Percentiles rank a stretch among this genome's conserved stretches.
Conservation (phyloP, 257 asterid species). For the Haberlea rhodopensis region DNA sequence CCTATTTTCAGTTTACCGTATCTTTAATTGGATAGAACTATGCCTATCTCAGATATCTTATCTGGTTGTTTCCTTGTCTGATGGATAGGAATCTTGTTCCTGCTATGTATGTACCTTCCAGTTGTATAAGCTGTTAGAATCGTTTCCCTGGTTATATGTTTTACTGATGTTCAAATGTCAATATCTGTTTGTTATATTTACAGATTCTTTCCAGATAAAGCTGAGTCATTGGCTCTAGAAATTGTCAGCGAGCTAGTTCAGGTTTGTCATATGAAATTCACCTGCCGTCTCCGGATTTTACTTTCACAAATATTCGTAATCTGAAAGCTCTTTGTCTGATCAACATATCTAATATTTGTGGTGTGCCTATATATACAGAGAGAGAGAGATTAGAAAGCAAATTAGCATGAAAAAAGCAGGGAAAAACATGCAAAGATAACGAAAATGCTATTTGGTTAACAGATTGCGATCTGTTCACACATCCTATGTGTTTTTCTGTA, state of each 20-base stretch:
- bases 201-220: constrained; percentile 82
- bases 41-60: neutral
- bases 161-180: neutral
- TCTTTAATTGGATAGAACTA: neutral
- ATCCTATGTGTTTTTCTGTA: constrained; percentile 14
- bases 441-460: neutral
- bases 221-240: constrained; percentile 56
- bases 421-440: neutral
- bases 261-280: constrained; percentile 38
- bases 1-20: neutral
- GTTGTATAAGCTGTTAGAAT: neutral
- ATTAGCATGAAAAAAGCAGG: neutral
- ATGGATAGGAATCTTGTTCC: constrained; percentile 8
- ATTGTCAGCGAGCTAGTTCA: constrained; percentile 59
- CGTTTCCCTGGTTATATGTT: neutral
- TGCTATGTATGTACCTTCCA: neutral
- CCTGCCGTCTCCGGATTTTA: neutral
- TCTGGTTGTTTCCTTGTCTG: neutral
- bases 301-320: neutral
- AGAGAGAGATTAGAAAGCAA: constrained; percentile 1
- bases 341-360: neutral
- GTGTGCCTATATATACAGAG: neutral
- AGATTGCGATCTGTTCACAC: neutral
- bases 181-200: constrained; percentile 4
- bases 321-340: constrained; percentile 4